Conservation (phyloP, 352 stramenopile genomes). For the Achlya hypogyna region DNA sequence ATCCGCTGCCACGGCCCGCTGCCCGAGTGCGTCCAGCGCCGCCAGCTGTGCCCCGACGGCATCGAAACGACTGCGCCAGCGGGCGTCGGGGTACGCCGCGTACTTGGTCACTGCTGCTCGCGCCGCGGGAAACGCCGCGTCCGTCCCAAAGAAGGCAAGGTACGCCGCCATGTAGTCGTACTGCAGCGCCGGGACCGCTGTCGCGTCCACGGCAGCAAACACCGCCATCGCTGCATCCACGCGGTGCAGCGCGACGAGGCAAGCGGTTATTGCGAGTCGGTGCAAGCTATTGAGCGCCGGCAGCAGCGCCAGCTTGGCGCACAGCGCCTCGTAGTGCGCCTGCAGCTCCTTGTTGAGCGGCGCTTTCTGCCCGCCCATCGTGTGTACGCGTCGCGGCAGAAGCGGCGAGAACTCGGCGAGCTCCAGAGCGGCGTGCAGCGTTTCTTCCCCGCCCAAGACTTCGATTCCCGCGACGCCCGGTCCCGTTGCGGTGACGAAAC, state of each 20-base stretch:
- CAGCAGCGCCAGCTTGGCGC: constrained; percentile 30
- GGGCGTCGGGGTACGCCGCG: constrained; percentile 28
- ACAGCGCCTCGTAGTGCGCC: constrained; percentile 34
- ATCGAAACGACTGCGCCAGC: constrained; percentile 40
- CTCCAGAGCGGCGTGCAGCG: not conserved
- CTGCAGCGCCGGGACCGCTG: constrained; percentile 24
- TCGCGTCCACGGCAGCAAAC: constrained; percentile 26
- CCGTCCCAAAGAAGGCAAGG: constrained; percentile 41
- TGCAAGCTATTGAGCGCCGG: constrained; percentile 24
- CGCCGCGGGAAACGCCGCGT: constrained; percentile 28
- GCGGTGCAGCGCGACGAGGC: constrained; percentile 39
- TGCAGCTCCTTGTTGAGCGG: constrained; percentile 30
- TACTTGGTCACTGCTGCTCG: constrained; percentile 33
- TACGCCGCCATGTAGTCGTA: constrained; percentile 55
- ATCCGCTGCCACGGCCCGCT: not conserved
- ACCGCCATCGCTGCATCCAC: constrained; percentile 28
- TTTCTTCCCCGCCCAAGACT: not conserved
- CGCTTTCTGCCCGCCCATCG: not conserved
- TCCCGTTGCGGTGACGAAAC: not conserved
- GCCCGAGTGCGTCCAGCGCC: constrained; percentile 35
- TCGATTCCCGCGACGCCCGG: not conserved
- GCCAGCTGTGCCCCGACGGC: constrained; percentile 33
- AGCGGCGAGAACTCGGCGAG: constrained; percentile 1
- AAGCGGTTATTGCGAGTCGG: constrained; percentile 39
- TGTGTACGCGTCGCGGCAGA: not conserved